Evolutionary conservation across 345 rosid species (phyloP).

Genomic region (Sisymbrium altissimum): DNA sequence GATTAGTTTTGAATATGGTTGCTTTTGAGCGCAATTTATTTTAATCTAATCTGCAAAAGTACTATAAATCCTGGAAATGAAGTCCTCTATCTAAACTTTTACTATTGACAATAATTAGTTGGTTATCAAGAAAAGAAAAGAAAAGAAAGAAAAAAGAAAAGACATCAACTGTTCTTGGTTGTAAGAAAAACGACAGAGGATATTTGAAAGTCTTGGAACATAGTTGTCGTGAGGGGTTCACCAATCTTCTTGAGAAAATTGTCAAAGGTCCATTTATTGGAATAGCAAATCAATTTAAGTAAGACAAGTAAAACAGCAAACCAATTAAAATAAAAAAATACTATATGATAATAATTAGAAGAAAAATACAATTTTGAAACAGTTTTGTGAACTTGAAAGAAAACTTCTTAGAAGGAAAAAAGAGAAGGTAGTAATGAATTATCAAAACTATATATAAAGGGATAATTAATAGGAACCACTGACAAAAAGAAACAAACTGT

Average conservation of each 20-base stretch:
- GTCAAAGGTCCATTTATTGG: background rate
- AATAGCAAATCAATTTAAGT: background rate
- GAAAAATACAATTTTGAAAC: background rate
- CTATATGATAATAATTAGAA: background rate
- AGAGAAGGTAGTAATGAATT: background rate
- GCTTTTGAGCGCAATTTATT: background rate
- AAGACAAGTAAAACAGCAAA: background rate
- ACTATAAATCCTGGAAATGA: background rate
- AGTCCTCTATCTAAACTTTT: background rate
- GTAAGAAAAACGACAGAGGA: background rate
- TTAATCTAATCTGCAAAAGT: background rate
- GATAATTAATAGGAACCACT: background rate
- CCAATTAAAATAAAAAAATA: background rate
- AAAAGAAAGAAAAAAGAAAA: background rate
- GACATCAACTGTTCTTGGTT: background rate
- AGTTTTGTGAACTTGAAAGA: background rate
- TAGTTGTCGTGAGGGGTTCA: background rate
- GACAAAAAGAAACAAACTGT: slow-evolving; percentile 3
- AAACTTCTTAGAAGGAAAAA: background rate
- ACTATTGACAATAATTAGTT: background rate
- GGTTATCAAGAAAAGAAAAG: background rate
- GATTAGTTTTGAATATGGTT: background rate
- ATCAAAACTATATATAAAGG: background rate
- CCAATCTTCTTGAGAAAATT: background rate
- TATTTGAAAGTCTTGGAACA: background rate